phyloP scores from a whole-genome alignment of 2,329 filamentous ascomycete species.

The Chaetomium sp. region DNA sequence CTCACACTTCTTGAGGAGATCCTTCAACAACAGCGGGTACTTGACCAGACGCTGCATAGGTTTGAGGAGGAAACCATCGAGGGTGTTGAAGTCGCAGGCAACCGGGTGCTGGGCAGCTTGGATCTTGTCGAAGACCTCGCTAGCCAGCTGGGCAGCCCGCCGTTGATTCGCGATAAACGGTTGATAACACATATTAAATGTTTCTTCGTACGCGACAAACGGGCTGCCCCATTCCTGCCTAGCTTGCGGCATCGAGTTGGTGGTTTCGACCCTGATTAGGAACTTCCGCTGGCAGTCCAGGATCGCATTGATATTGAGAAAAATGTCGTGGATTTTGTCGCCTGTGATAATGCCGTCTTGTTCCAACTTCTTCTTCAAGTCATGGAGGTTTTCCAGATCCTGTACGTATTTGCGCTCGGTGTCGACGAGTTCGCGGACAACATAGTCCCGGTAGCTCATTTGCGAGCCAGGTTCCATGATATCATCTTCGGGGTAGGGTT shows the following conservation, averaged over 20 bases:
- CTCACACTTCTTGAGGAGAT: conserved; percentile 79
- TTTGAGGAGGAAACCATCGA: conserved; percentile 90
- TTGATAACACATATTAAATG: conserved; percentile 80
- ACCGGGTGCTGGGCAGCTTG: conserved; percentile 68
- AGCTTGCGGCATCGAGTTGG: conserved; percentile 70
- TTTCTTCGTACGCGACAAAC: conserved; percentile 77
- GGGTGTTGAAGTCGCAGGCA: conserved; percentile 76
- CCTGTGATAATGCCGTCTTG: conserved; percentile 82
- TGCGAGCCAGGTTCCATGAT: conserved; percentile 54
- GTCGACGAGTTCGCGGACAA: conserved; percentile 84
- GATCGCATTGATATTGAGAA: conserved; percentile 90
- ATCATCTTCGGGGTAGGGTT: conserved; percentile 52
- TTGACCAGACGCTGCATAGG: conserved; percentile 94
- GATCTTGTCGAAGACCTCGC: conserved; percentile 82
- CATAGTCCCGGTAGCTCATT: conserved; percentile 73
- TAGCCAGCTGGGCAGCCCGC: conserved; percentile 78
- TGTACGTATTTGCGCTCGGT: conserved; percentile 98
- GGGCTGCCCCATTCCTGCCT: conserved; percentile 93
- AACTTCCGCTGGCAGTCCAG: conserved; percentile 94
- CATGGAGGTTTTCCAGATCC: conserved; percentile 88
- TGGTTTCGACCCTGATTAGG: conserved; percentile 90
- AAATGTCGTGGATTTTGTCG: conserved; percentile 88
- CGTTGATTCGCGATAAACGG: conserved; percentile 96
- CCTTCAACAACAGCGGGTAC: conserved; percentile 86
- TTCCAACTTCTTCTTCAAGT: conserved; percentile 83